Conservation (phyloP, 2,329 filamentous ascomycete genomes). For the Penicillium hesseltinei region DNA sequence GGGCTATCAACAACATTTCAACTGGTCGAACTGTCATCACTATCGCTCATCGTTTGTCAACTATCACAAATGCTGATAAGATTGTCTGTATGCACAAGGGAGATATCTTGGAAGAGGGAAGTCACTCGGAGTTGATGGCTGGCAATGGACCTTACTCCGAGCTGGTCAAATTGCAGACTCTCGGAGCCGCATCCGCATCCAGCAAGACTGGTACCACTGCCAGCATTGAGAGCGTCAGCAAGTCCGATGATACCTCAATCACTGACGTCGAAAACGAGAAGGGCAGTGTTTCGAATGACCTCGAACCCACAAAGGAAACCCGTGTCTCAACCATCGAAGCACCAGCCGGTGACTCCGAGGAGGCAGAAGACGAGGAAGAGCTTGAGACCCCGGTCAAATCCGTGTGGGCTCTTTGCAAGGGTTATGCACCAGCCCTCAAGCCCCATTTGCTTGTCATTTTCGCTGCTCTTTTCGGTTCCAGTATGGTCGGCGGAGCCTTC, state of each 20-base stretch:
- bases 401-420: constrained; percentile 28
- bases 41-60: constrained; percentile 61
- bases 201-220: constrained; percentile 50
- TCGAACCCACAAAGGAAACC: constrained; percentile 15
- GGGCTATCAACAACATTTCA: constrained; percentile 55
- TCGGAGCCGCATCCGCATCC: constrained; percentile 49
- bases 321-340: constrained; percentile 17
- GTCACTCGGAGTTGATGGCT: constrained; percentile 52
- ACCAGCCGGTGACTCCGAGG: constrained; percentile 14
- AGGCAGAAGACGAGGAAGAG: constrained; percentile 29
- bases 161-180: constrained; percentile 42
- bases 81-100: constrained; percentile 57
- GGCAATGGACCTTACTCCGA: constrained; percentile 36
- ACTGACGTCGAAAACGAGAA: constrained; percentile 27
- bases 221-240: constrained; percentile 40
- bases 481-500: constrained; percentile 58
- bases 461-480: constrained; percentile 51
- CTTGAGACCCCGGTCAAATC: constrained; percentile 27
- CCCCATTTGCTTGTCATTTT: constrained; percentile 48
- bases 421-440: constrained; percentile 28
- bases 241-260: constrained; percentile 27
- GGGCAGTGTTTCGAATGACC: constrained; percentile 1
- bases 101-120: constrained; percentile 52
- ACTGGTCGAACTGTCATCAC: constrained; percentile 67
- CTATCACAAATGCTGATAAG: constrained; percentile 56